Evolutionary conservation across 192 early-diverging fungal genomes (phyloP), one percentile per base, ranked within the genome.

Genomic region (Umbelopsis vinacea): DNA sequence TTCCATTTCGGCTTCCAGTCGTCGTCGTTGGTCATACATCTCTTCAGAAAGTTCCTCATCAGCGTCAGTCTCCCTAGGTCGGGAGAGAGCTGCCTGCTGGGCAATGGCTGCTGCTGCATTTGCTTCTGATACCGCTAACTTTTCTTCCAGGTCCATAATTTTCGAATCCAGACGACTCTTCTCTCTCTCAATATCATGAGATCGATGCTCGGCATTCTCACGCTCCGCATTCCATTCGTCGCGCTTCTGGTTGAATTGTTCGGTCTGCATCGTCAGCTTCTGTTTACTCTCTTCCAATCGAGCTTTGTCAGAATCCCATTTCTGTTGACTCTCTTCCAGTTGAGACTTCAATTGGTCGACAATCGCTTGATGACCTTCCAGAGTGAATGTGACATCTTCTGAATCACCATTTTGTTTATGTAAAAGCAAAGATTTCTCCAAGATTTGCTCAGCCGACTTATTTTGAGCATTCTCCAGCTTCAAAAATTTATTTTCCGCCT

Each of bases 401-500:
- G 29, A 26, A 8, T 60, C 24, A 15, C 69, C 63, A 3, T 21
- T 45, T 50, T 66, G 66, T 24, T 70, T 69, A 10, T 66, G 60
- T 26, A 80, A 46, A 7, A 76, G 35, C 3, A 80, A 6, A 0
- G 74, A 76, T 22, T 77, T 69, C 29, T 85, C 86, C 0, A 89
- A 66, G 76, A 89, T 82, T 57, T 88, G 86, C 35, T 89, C 82
- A 2, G 85, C 86, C 22, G 50, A 69, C 63, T 86, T 88, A 45
- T 86, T 87, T 67, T 93, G 88, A 22, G 82, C 84, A 53, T 88
- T 86, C 69, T 92, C 87, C 0, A 90, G 77, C 40, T 90, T 89
- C 40, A 93, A 78, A 24, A 88, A 78, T 40, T 85, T 85, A 68
- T 93, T 93, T 70, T 93, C 90, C 0, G 90, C 89, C 66, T 92